Conservation (phyloP, 352 stramenopile species). For the Elongisporangium anandrum region DNA sequence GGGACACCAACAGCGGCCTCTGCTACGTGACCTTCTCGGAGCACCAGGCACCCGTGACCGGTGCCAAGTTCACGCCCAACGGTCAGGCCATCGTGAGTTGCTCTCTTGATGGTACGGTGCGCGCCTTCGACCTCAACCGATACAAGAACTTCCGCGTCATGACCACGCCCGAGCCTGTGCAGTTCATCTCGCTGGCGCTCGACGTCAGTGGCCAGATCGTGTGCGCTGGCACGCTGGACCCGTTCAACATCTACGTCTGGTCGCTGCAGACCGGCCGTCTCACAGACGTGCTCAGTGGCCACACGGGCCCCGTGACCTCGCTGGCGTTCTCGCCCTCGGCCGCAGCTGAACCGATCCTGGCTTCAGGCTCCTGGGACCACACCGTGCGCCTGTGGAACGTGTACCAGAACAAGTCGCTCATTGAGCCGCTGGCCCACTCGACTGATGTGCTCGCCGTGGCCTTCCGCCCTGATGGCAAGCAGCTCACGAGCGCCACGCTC, state of each 20-base stretch:
- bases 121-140: constrained; percentile 97
- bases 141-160: constrained; percentile 99
- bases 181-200: constrained; percentile 98
- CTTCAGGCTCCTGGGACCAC: constrained; percentile 97
- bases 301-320: constrained; percentile 95
- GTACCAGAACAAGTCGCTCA: constrained; percentile 94
- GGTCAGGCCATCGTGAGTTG: constrained; percentile 93
- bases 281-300: constrained; percentile 97
- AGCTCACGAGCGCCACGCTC: constrained; percentile 94
- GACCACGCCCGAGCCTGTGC: constrained; percentile 94
- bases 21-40: constrained; percentile 99
- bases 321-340: constrained; percentile 90
- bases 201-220: constrained; percentile 97
- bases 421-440: constrained; percentile 95
- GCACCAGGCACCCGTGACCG: constrained; percentile 96
- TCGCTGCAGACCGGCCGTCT: constrained; percentile 95
- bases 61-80: constrained; percentile 92
- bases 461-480: constrained; percentile 96
- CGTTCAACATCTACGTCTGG: constrained; percentile 98
- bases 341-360: constrained; percentile 84
- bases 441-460: constrained; percentile 96
- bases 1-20: constrained; percentile 97
- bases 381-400: constrained; percentile 99
- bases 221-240: constrained; percentile 92
- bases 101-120: constrained; percentile 98